These are phyloP conservation scores for Epichloe aotearoae DNA, from an alignment of 2,329 filamentous ascomycete genomes.

Conservation along the genomic window DNA sequence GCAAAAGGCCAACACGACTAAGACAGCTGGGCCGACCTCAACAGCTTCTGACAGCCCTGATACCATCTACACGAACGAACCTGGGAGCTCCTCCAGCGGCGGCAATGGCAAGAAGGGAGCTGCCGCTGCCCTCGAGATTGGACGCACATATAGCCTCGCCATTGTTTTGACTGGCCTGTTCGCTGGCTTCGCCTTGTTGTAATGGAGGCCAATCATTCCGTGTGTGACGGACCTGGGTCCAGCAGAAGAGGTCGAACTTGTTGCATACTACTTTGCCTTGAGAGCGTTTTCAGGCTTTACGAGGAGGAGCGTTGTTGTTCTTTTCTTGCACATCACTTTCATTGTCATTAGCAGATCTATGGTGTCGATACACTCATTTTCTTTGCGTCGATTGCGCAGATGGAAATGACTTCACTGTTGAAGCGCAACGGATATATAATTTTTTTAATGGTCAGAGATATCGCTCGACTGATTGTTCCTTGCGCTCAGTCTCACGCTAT, in stretches of 20 bases:
- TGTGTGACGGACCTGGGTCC: not conserved
- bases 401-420: too few relatives aligned
- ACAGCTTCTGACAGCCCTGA: slow-evolving; percentile 24
- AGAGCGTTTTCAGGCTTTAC: not conserved
- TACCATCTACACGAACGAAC: slow-evolving; percentile 8
- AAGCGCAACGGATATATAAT: too few relatives aligned
- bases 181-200: slow-evolving; percentile 28
- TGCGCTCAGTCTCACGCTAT: too few relatives aligned
- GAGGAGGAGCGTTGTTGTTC: not conserved
- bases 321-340: not conserved
- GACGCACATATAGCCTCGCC: slow-evolving; percentile 24
- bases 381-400: not conserved
- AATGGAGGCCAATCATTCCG: not conserved
- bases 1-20: slow-evolving; percentile 23
- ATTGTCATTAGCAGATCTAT: not conserved
- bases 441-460: too few relatives aligned
- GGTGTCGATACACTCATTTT: not conserved
- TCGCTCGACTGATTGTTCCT: too few relatives aligned
- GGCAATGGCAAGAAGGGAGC: slow-evolving; percentile 15
- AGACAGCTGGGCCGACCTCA: slow-evolving; percentile 19
- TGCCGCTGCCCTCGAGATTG: slow-evolving; percentile 19
- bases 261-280: not conserved
- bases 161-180: slow-evolving; percentile 26
- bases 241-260: not conserved
- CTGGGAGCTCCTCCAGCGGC: slow-evolving; percentile 9